Base-by-base conservation (phyloP, 2,329 filamentous ascomycete species). In the Aaosphaeria arxii region DNA sequence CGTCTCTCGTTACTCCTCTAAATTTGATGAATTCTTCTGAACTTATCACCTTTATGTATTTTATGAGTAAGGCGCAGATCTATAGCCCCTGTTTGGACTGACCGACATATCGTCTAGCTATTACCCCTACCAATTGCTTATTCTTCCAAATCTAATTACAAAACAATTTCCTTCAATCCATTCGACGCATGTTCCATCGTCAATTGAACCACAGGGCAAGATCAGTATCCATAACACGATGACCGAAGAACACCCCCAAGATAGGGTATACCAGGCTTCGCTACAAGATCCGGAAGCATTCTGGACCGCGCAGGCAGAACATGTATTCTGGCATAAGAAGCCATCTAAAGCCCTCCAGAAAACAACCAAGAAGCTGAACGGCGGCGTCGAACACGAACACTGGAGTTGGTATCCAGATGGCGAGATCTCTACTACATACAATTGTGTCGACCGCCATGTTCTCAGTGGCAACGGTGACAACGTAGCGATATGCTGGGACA, bases 341-440 rank as follows among this genome's bases (percentile, higher is more conserved):
- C 91, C 91, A 6, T 79, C 79, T 9, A 75, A 78, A 1, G 80
- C 82, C 0, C 78, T 95, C 24, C 73, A 74, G 3, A 75, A 73
- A 36, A 79, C 77, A 17, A 82, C 78, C 42, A 91, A 88, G 70
- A 82, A 75, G 6, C 75, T 94, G 4, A 71, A 76, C 45, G 80
- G 73, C 54, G 85, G 84, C 47, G 71, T 77, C n/a, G 74, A 76
- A 11, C 85, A 95, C 64, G 79, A 83, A 39, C 84, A 87, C 63
- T 96, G 91, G 91, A 82, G 84, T 53, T 97, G 92, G 92, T 96
- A 95, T 58, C 83, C 88, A 0, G 89, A 84, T 53, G 92, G 91
- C 53, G 85, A 94, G 73, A 88, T 97, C 58, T 94, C 88, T 36
- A 96, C 90, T 0, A 90, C 88, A 57, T 95, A 90, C 76, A 97